Base-by-base conservation (phyloP, 805 yeast genomes). In the Ogataea polymorpha region DNA sequence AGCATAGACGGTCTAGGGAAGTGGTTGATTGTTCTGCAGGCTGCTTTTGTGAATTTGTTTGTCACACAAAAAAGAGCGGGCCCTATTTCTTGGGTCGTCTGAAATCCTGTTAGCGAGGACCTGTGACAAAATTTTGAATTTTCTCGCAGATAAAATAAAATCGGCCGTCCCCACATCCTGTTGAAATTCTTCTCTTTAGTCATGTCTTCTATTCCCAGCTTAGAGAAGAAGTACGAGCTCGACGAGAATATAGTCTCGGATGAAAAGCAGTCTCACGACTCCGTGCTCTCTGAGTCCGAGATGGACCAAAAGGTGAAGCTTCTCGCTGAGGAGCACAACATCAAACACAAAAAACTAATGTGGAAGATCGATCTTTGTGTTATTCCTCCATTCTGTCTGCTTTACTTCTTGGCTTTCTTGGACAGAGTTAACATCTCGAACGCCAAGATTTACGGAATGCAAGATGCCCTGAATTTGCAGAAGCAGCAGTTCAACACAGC, bases 371-470 rank as follows among this genome's bases (percentile, higher is more conserved):
- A 85, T 54, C 39, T 77, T 1, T 76, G 86, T 45, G 80, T 86
- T 28, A 80, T 85, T 21, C 88, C 90, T 4, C 80, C 88, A n/a
- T 82, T 86, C 49, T 78, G 88, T 55, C 54, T 85, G 21, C 67
- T 86, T 32, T 86, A 86, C 55, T 77, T 86, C 60, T 71, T 86
- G 46, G 82, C 91, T 1, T 86, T 86, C 56, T 65, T 86, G 55
- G 95, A 86, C 59, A 71, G 95, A 60, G 90, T 86, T 44, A 86
- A 86, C 59, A 83, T 86, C 46, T 79, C 90, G 23, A 86, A 86
- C 61, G 95, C 95, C 6, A 79, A 79, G 45, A 74, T 82, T 41
- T 85, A 84, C 55, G 88, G 88, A 10, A 67, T 86, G 68, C 70
- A 70, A 15, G 61, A 54, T 1, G 84, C 79, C 42, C 61, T 86